phyloP scores from a whole-genome alignment of 257 asterid genomes.

The Penstemon newberryi region DNA sequence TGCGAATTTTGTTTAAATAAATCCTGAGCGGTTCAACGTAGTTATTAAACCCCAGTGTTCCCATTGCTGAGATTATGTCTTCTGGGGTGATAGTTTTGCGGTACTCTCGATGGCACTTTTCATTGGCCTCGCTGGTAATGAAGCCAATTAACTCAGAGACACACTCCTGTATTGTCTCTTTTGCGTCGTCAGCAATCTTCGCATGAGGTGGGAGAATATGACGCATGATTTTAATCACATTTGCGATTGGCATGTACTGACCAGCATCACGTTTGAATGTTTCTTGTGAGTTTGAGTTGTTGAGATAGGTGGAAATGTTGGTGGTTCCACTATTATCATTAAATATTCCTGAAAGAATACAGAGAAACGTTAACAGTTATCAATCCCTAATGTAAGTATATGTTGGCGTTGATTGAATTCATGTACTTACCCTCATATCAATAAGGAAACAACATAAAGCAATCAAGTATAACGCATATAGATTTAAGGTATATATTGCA shows the following conservation, averaged over 20 bases:
- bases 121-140: slow-evolving; percentile 29
- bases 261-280: not conserved
- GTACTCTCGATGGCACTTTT: slow-evolving; percentile 15
- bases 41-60: slow-evolving; percentile 20
- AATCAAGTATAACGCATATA: too few species aligned
- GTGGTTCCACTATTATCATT: too few species aligned
- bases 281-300: too few species aligned
- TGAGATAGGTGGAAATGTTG: too few species aligned
- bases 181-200: slow-evolving; percentile 16
- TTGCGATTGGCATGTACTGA: slow-evolving; percentile 12
- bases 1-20: slow-evolving; percentile 22
- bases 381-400: too few species aligned
- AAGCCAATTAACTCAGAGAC: slow-evolving; percentile 21
- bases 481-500: too few species aligned
- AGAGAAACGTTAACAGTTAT: too few species aligned
- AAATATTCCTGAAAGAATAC: too few species aligned
- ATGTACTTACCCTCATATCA: too few species aligned
- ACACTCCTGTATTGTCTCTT: slow-evolving; percentile 21
- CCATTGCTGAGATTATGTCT: slow-evolving; percentile 23
- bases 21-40: slow-evolving; percentile 18
- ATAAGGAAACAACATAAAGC: too few species aligned
- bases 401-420: too few species aligned
- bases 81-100: slow-evolving; percentile 23
- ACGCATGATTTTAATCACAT: slow-evolving; percentile 18
- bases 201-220: slow-evolving; percentile 16